Base-by-base conservation (phyloP, 257 asterid genomes). In the Nemophila menziesii region DNA sequence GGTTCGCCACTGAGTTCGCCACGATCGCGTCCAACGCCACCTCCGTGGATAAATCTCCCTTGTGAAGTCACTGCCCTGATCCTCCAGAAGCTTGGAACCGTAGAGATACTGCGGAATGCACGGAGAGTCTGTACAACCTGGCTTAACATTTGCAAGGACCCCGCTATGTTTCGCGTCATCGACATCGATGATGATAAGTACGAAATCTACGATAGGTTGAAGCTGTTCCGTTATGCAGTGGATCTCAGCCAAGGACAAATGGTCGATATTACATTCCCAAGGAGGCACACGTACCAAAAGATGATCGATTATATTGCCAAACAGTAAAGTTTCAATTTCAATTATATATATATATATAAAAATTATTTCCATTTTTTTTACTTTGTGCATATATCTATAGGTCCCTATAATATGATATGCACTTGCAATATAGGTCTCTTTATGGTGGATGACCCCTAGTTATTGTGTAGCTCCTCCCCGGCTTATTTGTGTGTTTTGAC, bases 231-330 rank as follows among this genome's bases (percentile, higher is more conserved):
- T 16, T 20, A 33, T 5, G 58, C 51, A 6, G 44, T 53, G 43
- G 58, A 53, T 43, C 53, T 46, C n/a, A 46, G 61, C 54, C 53
- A 46, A 16, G 61, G 61, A 10, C 46, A 55, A 24, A 37, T 53
- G 13, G 20, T 21, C 8, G 58, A 53, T 5, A 42, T 53, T 16
- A 11, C 18, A 12, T 27, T 53, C 1, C n/a, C n/a, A n/a, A n/a
- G n/a, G n/a, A n/a, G n/a, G 43, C 42, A 7, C 29, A 56, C 19
- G 20, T 54, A 20, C 24, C 22, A 36, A 20, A 50, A n/a, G 51
- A 34, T 16, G 37, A 54, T 54, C 9, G 8, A 0, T n/a, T 54
- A 54, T 26, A 54, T 54, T 15, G n/a, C 52, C 13, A 14, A 33
- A 9, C 20, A 51, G 60, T 54, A 54, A 12, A 21, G 9, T 29